Percentiles rank a stretch among this genome's conserved stretches.
These are phyloP conservation scores for Penicillium italicum DNA, from an alignment of 2,329 filamentous ascomycete species.

Conservation along the genomic window DNA sequence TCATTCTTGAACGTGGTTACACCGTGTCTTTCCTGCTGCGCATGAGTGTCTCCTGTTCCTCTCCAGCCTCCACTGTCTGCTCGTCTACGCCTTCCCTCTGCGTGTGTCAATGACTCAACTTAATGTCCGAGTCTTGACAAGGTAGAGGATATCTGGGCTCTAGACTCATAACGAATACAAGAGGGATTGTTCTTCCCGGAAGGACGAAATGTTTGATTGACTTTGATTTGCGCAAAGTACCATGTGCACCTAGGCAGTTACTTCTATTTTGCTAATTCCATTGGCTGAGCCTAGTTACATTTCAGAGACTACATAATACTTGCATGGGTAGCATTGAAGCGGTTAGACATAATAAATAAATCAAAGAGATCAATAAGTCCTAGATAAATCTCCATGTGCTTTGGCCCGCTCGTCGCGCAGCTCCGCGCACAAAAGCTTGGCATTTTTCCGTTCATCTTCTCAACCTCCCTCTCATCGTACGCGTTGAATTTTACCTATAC, in stretches of 20 bases:
- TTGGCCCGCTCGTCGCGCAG: not conserved
- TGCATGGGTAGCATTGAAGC: not conserved
- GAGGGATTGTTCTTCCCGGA: not conserved
- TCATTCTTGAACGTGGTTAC: not conserved
- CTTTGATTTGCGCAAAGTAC: not conserved
- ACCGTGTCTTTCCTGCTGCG: not conserved
- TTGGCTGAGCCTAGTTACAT: slow-evolving; percentile 1
- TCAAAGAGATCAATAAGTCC: not conserved
- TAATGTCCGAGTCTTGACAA: not conserved
- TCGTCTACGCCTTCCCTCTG: not conserved
- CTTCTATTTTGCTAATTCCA: not conserved
- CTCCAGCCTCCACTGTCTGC: not conserved
- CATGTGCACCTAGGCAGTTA: not conserved
- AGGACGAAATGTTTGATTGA: not conserved
- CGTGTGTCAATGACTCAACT: not conserved
- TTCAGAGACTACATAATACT: not conserved
- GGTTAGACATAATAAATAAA: not conserved
- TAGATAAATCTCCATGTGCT: not conserved
- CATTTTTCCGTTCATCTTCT: slow-evolving; percentile 4
- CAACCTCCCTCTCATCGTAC: not conserved
- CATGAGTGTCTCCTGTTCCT: not conserved
- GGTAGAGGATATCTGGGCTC: not conserved
- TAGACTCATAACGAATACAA: not conserved
- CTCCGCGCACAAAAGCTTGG: slow-evolving; percentile 16
- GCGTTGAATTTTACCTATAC: not conserved